These are phyloP conservation scores for Alternaria panax DNA, from an alignment of 2,329 filamentous ascomycete genomes.

Conservation along the genomic window DNA sequence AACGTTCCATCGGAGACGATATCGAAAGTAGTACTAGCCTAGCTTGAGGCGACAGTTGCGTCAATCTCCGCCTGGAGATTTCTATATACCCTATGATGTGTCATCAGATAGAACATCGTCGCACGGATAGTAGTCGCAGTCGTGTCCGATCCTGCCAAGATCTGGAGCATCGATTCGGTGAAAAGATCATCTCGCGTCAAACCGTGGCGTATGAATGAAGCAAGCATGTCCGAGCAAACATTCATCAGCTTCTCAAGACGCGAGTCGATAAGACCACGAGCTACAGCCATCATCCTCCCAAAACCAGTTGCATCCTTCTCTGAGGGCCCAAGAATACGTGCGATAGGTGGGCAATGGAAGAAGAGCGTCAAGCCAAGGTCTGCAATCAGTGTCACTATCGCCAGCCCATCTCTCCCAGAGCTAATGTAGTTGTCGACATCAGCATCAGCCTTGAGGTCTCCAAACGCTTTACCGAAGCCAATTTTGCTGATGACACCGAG, in stretches of 20 bases:
- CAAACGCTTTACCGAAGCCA: conserved; percentile 60
- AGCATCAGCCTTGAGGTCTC: conserved; percentile 57
- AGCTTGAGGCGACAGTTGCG: conserved; percentile 37
- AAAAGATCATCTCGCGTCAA: conserved; percentile 50
- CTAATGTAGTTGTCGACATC: conserved; percentile 56
- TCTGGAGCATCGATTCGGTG: conserved; percentile 54
- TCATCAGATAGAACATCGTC: conserved; percentile 60
- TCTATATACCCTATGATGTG: conserved; percentile 54
- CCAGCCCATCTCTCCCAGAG: conserved; percentile 47
- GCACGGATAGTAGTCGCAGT: conserved; percentile 63
- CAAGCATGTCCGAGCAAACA: conserved; percentile 61
- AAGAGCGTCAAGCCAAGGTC: conserved; percentile 22
- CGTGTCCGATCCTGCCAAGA: conserved; percentile 64
- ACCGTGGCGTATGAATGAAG: conserved; percentile 58
- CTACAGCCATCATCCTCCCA: conserved; percentile 32
- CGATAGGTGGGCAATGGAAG: conserved; percentile 28
- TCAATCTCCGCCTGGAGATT: conserved; percentile 58
- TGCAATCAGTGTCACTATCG: conserved; percentile 4
- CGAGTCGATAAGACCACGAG: conserved; percentile 27
- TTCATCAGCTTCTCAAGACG: conserved; percentile 47
- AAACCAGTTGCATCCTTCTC: conserved; percentile 44
- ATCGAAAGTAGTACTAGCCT: conserved; percentile 16
- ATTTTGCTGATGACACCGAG: conserved; percentile 63
- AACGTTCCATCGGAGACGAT: conserved; percentile 58
- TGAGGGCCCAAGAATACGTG: conserved; percentile 29